Base-by-base conservation (phyloP, 2,329 filamentous ascomycete genomes). In the Sclerotinia subarctica region DNA sequence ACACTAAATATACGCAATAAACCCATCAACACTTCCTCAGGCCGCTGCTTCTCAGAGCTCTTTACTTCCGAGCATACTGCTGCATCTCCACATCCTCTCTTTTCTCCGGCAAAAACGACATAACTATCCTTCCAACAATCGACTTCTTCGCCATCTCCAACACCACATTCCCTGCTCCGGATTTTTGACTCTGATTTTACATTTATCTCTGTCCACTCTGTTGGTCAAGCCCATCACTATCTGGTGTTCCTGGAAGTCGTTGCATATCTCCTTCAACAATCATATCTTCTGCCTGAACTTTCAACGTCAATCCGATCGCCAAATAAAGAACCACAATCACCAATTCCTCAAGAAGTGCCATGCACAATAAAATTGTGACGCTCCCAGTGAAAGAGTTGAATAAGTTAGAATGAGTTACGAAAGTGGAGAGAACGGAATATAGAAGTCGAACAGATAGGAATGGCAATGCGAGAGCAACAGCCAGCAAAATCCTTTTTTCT, bases 291-390 rank as follows among this genome's bases (percentile, higher is more conserved):
- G 65, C 46, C 15, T 70, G 54, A 44, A 76, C 76, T 29, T 74
- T 71, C 57, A 83, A 72, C 3, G 77, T 81, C 63, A 82, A 70
- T 0, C 82, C 82, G 13, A 81, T 70, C 3, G 65, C 70, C 68
- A 81, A 78, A 52, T 81, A 81, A 49, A 82, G 77, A 5, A 78
- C 56, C 2, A 84, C 79, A 26, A 83, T 78, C 10, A 80, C 73
- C 51, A 86, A 79, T 75, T 87, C 84, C 77, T 83, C 81, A 32
- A 85, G 68, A 8, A 85, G 77, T 6, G 80, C 78, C 79, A 86
- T 82, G 52, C 81, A 79, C 10, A 85, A 74, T 21, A 79, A 69
- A 29, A 84, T 77, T 1, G 78, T 79, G 38, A 77, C 69, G 51
- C 77, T 78, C 19, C 82, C 81, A 38, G 72, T 77, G 32, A 81